Evolutionary conservation across 2,329 filamentous ascomycete genomes (phyloP).

Genomic region (Canariomyces notabilis): DNA sequence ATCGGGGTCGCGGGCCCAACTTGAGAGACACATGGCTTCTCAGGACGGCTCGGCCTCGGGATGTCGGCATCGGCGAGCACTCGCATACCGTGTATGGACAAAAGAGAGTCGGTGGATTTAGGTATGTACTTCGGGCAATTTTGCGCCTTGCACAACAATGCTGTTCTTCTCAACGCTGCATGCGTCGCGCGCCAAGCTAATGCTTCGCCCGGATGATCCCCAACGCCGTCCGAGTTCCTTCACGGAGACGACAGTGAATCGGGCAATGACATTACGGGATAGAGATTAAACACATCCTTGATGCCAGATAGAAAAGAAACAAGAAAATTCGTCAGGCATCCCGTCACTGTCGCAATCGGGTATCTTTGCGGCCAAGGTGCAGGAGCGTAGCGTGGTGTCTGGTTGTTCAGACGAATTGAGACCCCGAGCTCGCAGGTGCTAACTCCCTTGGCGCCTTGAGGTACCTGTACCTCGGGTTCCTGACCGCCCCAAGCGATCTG

Average conservation of each 20-base stretch:
- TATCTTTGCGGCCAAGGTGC: slow-evolving; percentile 14
- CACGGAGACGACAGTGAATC: neutral
- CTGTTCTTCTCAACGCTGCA: neutral
- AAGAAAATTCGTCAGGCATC: slow-evolving; percentile 4
- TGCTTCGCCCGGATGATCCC: slow-evolving; percentile 19
- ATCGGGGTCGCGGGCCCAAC: slow-evolving; percentile 2
- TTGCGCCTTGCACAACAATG: neutral
- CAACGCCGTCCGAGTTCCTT: slow-evolving; percentile 12
- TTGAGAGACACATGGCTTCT: slow-evolving; percentile 1
- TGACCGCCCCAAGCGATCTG: slow-evolving; percentile 23
- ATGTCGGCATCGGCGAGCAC: neutral
- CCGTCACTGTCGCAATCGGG: slow-evolving; percentile 9
- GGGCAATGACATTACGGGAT: neutral
- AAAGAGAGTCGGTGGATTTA: neutral
- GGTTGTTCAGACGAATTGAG: neutral
- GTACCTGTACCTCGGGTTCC: slow-evolving; percentile 29
- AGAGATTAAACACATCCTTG: neutral
- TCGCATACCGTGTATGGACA: neutral
- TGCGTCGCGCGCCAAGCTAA: neutral
- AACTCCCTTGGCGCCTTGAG: slow-evolving; percentile 2
- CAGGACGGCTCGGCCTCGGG: neutral
- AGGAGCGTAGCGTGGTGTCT: slow-evolving; percentile 10
- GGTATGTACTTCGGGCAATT: neutral
- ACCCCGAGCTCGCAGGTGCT: slow-evolving; percentile 6
- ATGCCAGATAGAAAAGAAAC: neutral